Conservation (phyloP, 306 rosid species). For the Astragalus glycyphyllos region DNA sequence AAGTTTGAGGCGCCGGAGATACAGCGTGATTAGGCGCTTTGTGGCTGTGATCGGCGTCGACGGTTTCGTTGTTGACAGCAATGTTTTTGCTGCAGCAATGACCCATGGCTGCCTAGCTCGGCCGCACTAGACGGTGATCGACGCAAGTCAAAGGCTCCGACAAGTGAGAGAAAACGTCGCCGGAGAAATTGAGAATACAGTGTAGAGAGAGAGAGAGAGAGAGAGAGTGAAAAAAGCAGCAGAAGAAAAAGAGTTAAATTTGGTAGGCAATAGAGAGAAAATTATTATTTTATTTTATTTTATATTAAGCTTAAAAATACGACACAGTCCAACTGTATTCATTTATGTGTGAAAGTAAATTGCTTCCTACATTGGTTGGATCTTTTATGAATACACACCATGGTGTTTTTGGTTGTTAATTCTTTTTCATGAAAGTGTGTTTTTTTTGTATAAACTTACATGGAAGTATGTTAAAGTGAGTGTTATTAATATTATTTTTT, state of each 20-base stretch:
- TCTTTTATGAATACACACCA: conserved; percentile 30
- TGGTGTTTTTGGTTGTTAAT: conserved; percentile 5
- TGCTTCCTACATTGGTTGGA: conserved; percentile 48
- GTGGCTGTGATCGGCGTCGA: conserved; percentile 43
- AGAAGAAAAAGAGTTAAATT: conserved; percentile 41
- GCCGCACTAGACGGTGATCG: conserved; percentile 36
- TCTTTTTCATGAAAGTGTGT: not conserved
- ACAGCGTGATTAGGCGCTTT: conserved; percentile 23
- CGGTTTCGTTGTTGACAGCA: conserved; percentile 58
- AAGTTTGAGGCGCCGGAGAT: conserved; percentile 20
- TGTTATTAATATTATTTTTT: no score
- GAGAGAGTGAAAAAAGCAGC: not conserved
- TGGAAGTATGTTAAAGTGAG: no score
- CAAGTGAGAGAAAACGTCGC: conserved; percentile 40
- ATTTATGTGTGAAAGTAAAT: conserved; percentile 49
- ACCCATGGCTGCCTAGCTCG: conserved; percentile 59
- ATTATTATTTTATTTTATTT: conserved; percentile 16
- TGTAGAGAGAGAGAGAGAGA: conserved; percentile 30
- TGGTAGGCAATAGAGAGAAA: conserved; percentile 40
- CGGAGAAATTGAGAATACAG: conserved; percentile 48
- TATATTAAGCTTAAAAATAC: conserved; percentile 17
- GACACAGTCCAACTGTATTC: conserved; percentile 51
- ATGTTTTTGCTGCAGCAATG: conserved; percentile 78
- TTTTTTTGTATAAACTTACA: no score
- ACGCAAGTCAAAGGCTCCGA: conserved; percentile 52